Conservation (phyloP, 2,329 filamentous ascomycete species). For the Tolypocladium tundrense region DNA sequence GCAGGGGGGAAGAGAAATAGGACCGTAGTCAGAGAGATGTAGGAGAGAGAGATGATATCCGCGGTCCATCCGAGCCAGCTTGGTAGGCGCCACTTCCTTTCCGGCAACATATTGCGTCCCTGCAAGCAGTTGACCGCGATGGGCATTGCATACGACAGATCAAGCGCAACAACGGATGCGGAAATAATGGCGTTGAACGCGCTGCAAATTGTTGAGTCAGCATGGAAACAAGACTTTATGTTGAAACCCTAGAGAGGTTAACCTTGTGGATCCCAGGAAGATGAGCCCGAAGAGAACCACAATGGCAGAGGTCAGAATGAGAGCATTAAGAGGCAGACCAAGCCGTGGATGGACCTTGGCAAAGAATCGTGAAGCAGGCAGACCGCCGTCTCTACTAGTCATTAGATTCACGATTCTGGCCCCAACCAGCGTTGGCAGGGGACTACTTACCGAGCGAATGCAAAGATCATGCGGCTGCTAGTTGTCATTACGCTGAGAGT, state of each 20-base stretch:
- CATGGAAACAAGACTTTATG: neutral
- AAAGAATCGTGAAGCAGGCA: slow-evolving; percentile 51
- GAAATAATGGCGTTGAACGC: slow-evolving; percentile 65
- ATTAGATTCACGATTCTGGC: neutral
- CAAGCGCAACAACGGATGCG: slow-evolving; percentile 60
- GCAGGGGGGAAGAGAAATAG: slow-evolving; percentile 63
- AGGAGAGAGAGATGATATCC: slow-evolving; percentile 41
- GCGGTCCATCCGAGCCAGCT: slow-evolving; percentile 24
- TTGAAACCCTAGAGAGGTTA: neutral
- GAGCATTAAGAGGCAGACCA: slow-evolving; percentile 55
- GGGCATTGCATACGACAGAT: slow-evolving; percentile 65
- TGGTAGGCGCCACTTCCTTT: slow-evolving; percentile 25
- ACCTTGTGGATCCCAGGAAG: slow-evolving; percentile 50
- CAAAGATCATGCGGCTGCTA: slow-evolving; percentile 55
- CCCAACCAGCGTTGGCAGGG: neutral
- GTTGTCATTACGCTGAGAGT: slow-evolving; percentile 56
- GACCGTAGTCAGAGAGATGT: slow-evolving; percentile 57
- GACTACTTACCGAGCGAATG: slow-evolving; percentile 41
- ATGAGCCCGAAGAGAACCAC: slow-evolving; percentile 61
- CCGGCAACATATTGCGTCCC: slow-evolving; percentile 53
- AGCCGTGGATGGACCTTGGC: slow-evolving; percentile 50
- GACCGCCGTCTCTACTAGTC: slow-evolving; percentile 42
- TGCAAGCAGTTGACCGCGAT: slow-evolving; percentile 58
- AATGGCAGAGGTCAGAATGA: slow-evolving; percentile 48
- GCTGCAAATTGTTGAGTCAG: slow-evolving; percentile 9